Evolutionary conservation across 768 basidiomycete species (phyloP).

Genomic region (Pholiota molesta): DNA sequence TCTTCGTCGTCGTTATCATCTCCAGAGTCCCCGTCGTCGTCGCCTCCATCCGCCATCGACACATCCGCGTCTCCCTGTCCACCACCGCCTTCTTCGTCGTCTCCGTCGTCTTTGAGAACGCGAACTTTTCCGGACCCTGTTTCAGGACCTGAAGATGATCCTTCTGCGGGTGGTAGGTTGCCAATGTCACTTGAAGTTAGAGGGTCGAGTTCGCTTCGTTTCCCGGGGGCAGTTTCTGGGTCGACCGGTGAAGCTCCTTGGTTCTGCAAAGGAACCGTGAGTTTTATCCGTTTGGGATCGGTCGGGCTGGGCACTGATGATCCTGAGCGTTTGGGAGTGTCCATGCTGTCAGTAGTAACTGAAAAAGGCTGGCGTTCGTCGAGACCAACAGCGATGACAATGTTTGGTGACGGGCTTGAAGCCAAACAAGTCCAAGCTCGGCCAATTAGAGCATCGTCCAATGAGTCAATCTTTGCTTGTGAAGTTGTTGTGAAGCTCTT

Average conservation of each 20-base stretch:
- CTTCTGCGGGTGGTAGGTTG: slow-evolving; percentile 60
- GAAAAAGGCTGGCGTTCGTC: background rate
- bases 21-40: slow-evolving; percentile 76
- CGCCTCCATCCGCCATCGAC: slow-evolving; percentile 79
- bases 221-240: slow-evolving; percentile 78
- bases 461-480: too few relatives aligned
- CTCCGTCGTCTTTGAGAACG: slow-evolving; percentile 55
- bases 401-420: slow-evolving; percentile 16
- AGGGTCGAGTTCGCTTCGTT: slow-evolving; percentile 88
- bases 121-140: slow-evolving; percentile 45
- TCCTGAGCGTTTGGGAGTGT: slow-evolving; percentile 67
- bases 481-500: too few relatives aligned
- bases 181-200: slow-evolving; percentile 77
- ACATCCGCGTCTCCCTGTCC: slow-evolving; percentile 39
- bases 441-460: slow-evolving; percentile 8
- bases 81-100: slow-evolving; percentile 57
- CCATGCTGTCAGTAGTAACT: slow-evolving; percentile 38
- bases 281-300: slow-evolving; percentile 61
- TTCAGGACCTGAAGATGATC: slow-evolving; percentile 39
- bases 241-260: slow-evolving; percentile 80
- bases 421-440: slow-evolving; percentile 16
- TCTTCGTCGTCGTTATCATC: slow-evolving; percentile 89
- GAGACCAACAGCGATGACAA: slow-evolving; percentile 14
- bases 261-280: slow-evolving; percentile 53
- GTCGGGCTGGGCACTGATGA: slow-evolving; percentile 54